Conservation (phyloP, 345 rosid species). For the Eutrema japonicum region DNA sequence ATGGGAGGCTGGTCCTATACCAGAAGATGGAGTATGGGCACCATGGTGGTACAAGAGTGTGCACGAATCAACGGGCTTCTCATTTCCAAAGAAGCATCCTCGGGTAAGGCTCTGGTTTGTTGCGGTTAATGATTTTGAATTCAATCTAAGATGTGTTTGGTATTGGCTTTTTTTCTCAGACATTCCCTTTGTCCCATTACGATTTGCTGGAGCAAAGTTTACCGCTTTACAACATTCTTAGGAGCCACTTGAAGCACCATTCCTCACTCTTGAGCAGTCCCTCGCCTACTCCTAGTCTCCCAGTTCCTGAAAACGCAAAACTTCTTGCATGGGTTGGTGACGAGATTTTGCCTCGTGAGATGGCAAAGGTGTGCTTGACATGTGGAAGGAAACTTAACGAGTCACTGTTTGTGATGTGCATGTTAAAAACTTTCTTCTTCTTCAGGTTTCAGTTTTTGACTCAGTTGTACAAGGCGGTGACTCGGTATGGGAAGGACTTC, state of each 20-base stretch:
- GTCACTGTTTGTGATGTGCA: slow-evolving; percentile 4
- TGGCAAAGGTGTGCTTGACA: slow-evolving; percentile 63
- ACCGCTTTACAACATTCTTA: slow-evolving; percentile 80
- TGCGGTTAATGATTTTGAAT: not conserved
- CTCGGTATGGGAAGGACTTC: slow-evolving; percentile 94
- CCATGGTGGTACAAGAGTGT: slow-evolving; percentile 84
- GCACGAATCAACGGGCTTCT: slow-evolving; percentile 66
- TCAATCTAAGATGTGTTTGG: slow-evolving; percentile 12
- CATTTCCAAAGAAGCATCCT: slow-evolving; percentile 57
- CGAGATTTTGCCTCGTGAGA: slow-evolving; percentile 78
- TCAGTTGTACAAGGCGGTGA: slow-evolving; percentile 95
- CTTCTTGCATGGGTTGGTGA: slow-evolving; percentile 92
- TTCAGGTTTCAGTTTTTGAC: slow-evolving; percentile 88
- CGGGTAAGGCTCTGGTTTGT: slow-evolving; percentile 47
- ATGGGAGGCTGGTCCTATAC: slow-evolving; percentile 94
- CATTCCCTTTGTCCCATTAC: slow-evolving; percentile 65
- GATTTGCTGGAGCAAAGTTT: slow-evolving; percentile 76
- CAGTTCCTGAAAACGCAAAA: slow-evolving; percentile 76
- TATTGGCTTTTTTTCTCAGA: slow-evolving; percentile 45
- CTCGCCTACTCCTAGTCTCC: slow-evolving; percentile 66
- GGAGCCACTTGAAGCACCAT: slow-evolving; percentile 53
- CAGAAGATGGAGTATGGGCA: slow-evolving; percentile 83
- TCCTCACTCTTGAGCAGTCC: slow-evolving; percentile 55
- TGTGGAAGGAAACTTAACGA: slow-evolving; percentile 25
- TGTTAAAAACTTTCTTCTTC: slow-evolving; percentile 29